Percentiles rank a stretch among this genome's conserved stretches.
phyloP scores from a whole-genome alignment of 805 yeast genomes.

The Wickerhamomyces chambardii region DNA sequence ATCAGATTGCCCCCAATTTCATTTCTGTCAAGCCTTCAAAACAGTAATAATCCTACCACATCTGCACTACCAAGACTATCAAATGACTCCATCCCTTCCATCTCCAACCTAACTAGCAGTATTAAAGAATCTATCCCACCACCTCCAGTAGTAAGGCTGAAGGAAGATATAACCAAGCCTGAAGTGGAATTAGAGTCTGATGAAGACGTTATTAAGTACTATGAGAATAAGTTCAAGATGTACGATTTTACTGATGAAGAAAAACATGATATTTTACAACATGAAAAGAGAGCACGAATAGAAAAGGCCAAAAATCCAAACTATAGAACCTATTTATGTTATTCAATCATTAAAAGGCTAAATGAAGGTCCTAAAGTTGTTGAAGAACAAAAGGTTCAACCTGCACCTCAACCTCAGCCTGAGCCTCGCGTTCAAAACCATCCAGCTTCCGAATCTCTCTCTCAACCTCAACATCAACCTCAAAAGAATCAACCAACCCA shows the following conservation, averaged over 20 bases:
- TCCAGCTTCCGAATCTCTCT: too few species aligned
- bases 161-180: constrained; percentile 15
- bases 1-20: constrained; percentile 32
- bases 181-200: constrained; percentile 14
- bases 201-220: constrained; percentile 18
- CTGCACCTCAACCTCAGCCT: background rate
- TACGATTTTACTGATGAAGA: constrained; percentile 19
- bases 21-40: constrained; percentile 15
- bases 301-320: constrained; percentile 17
- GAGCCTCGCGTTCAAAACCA: too few species aligned
- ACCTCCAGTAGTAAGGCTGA: constrained; percentile 4
- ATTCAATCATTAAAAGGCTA: constrained; percentile 18
- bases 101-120: background rate
- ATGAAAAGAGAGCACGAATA: constrained; percentile 17
- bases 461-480: too few species aligned
- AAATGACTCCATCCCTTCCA: background rate
- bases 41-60: background rate
- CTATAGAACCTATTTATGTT: constrained; percentile 18
- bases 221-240: constrained; percentile 16
- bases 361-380: constrained; percentile 10
- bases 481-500: too few species aligned
- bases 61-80: background rate
- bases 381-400: too few species aligned
- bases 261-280: constrained; percentile 19
- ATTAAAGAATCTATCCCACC: constrained; percentile 1